These are phyloP conservation scores for Hypoxylon fuscum DNA, from an alignment of 495 filamentous ascomycete genomes.

Conservation along the genomic window DNA sequence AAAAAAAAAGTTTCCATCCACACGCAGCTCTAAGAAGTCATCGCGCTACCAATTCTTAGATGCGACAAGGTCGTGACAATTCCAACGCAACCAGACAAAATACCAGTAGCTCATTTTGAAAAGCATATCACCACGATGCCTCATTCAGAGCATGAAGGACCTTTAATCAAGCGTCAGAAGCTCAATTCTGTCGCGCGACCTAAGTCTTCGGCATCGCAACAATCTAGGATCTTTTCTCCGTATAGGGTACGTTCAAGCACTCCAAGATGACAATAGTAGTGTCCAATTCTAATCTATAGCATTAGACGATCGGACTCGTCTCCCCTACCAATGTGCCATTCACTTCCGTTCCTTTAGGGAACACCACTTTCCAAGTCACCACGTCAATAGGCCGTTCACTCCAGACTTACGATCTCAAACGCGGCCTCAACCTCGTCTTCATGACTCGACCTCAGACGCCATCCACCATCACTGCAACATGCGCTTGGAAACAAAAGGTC, in stretches of 20 bases:
- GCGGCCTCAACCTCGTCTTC: conserved; percentile 89
- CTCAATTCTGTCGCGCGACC: conserved; percentile 49
- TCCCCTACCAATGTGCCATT: conserved; percentile 91
- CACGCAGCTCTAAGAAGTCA: conserved; percentile 11
- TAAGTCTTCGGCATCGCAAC: conserved; percentile 46
- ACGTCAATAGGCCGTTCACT: conserved; percentile 89
- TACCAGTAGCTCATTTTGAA: background rate
- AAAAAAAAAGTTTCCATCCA: conserved; percentile 36
- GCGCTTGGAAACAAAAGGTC: conserved; percentile 86
- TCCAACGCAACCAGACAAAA: background rate
- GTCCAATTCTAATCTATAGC: conserved; percentile 12
- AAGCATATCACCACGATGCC: conserved; percentile 48
- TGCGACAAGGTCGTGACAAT: conserved; percentile 6
- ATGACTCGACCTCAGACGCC: conserved; percentile 90
- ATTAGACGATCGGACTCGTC: conserved; percentile 87
- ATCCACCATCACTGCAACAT: conserved; percentile 81
- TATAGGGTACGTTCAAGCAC: conserved; percentile 74
- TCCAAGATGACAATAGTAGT: conserved; percentile 1
- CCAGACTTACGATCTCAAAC: conserved; percentile 93
- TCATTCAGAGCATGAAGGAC: conserved; percentile 60
- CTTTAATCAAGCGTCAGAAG: conserved; percentile 75
- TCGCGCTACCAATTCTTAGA: conserved; percentile 14
- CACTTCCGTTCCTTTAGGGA: conserved; percentile 84
- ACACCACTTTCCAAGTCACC: conserved; percentile 95
- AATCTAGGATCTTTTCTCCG: conserved; percentile 87